Evolutionary conservation across 352 stramenopile species (phyloP).

Genomic region (Pseudoperonospora humuli): DNA sequence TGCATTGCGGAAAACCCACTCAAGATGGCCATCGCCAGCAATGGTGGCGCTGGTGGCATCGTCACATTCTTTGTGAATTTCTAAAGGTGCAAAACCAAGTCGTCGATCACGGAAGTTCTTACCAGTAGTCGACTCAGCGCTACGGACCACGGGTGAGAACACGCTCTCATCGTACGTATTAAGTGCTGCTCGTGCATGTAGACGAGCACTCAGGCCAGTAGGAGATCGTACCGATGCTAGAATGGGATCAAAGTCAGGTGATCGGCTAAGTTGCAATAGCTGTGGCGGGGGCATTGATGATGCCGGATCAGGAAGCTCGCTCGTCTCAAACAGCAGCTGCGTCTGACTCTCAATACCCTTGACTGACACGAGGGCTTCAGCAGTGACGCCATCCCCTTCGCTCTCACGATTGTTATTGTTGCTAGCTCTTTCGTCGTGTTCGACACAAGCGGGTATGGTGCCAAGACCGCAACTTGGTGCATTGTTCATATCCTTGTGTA

Average conservation of each 20-base stretch:
- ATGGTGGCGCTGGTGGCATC: conserved; percentile 23
- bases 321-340: conserved; percentile 15
- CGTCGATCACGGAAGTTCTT: conserved; percentile 10
- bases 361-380: conserved; percentile 2
- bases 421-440: conserved; percentile 3
- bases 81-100: conserved; percentile 12
- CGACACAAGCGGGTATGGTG: not conserved
- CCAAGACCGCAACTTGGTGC: conserved; percentile 1
- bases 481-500: conserved; percentile 13
- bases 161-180: conserved; percentile 64
- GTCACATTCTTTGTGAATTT: conserved; percentile 18
- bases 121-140: not conserved
- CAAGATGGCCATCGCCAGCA: conserved; percentile 21
- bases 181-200: conserved; percentile 35
- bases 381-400: conserved; percentile 1
- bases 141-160: conserved; percentile 23
- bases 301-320: conserved; percentile 13
- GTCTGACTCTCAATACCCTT: conserved; percentile 4
- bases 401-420: not conserved
- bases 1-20: conserved; percentile 19
- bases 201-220: conserved; percentile 26
- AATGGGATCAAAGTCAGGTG: conserved; percentile 37
- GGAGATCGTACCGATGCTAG: conserved; percentile 14
- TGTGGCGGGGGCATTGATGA: conserved; percentile 14
- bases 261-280: conserved; percentile 39